Conservation (phyloP, 192 early-diverging fungal species). For the Backusella sp. region DNA sequence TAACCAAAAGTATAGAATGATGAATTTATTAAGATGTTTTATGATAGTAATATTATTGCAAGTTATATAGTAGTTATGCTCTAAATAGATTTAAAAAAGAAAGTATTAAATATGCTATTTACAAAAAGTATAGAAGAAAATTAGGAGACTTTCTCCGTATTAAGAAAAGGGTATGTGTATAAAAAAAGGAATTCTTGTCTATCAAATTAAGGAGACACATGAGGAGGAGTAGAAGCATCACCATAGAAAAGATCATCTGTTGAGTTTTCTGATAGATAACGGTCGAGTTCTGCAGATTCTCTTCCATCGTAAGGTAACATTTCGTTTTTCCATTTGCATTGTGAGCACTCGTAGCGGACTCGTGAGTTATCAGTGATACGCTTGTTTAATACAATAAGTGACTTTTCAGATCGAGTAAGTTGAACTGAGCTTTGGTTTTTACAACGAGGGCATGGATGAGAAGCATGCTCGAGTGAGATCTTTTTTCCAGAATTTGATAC, state of each 20-base stretch:
- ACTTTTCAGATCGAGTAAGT: constrained; percentile 33
- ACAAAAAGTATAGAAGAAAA: background rate
- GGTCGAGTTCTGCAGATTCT: constrained; percentile 10
- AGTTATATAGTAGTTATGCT: background rate
- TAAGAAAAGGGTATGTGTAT: constrained; percentile 2
- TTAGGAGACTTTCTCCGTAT: background rate
- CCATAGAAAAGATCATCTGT: background rate
- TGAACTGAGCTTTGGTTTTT: constrained; percentile 30
- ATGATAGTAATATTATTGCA: background rate
- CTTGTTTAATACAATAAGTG: constrained; percentile 32
- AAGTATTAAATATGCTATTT: constrained; percentile 1
- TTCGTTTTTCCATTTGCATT: constrained; percentile 37
- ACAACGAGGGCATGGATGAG: constrained; percentile 36
- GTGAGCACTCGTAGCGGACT: constrained; percentile 37
- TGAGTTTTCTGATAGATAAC: constrained; percentile 15
- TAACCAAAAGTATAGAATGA: background rate
- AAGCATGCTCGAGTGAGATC: constrained; percentile 31
- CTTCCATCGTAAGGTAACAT: constrained; percentile 15
- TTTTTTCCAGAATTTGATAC: constrained; percentile 30
- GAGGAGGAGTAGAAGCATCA: constrained; percentile 12
- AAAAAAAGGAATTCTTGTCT: background rate
- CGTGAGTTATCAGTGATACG: constrained; percentile 24
- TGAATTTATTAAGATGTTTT: constrained; percentile 2
- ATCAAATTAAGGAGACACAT: constrained; percentile 1
- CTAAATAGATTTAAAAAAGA: background rate